Evolutionary conservation across 2,329 filamentous ascomycete genomes (phyloP).

Genomic region (Coleophoma crateriformis): DNA sequence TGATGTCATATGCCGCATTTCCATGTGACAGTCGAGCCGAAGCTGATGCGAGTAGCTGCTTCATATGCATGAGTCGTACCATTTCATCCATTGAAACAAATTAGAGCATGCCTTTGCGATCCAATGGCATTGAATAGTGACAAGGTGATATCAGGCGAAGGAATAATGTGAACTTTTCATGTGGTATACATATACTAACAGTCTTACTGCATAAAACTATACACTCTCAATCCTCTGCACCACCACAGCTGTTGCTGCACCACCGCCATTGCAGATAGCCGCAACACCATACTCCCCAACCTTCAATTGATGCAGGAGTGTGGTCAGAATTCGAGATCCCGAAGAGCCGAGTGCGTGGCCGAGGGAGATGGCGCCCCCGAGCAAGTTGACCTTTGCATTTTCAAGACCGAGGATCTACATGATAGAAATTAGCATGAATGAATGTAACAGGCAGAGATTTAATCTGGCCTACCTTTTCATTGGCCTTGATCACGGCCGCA

Average conservation of each 20-base stretch:
- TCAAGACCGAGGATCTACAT: slow-evolving; percentile 57
- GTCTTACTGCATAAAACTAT: background rate
- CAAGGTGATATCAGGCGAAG: no score
- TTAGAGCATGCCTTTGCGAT: no score
- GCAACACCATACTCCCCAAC: slow-evolving; percentile 89
- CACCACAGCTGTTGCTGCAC: slow-evolving; percentile 84
- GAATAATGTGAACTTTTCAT: no score
- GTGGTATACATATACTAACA: no score
- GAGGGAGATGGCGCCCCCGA: slow-evolving; percentile 86
- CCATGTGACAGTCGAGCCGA: background rate
- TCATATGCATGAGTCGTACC: no score
- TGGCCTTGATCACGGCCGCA: slow-evolving; percentile 89
- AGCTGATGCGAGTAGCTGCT: background rate
- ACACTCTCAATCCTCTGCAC: slow-evolving; percentile 69
- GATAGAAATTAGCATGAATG: slow-evolving; percentile 1
- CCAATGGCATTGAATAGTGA: no score
- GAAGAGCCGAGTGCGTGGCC: slow-evolving; percentile 93
- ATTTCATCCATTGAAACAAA: no score
- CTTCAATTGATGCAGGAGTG: slow-evolving; percentile 85
- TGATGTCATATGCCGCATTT: background rate
- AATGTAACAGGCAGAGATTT: background rate
- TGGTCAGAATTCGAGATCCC: slow-evolving; percentile 84
- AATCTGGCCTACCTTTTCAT: slow-evolving; percentile 61
- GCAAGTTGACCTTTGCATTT: slow-evolving; percentile 74
- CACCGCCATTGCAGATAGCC: slow-evolving; percentile 95